Conservation (phyloP, 2,329 filamentous ascomycete species). For the Nemania abortiva region DNA sequence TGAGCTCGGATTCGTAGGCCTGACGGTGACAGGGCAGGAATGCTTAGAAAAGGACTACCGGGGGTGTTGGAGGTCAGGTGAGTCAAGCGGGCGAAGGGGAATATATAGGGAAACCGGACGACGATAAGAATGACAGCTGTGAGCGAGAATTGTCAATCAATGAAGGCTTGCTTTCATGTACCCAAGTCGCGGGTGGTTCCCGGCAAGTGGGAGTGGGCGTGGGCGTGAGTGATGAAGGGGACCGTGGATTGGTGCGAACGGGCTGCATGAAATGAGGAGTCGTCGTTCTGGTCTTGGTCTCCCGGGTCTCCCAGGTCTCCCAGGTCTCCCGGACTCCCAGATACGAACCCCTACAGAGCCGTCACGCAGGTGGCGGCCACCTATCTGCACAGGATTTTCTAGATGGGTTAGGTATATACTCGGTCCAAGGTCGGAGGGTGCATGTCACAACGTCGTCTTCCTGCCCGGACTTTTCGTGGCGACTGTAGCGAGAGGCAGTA, state of each 20-base stretch:
- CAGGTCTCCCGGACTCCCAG: conserved; percentile 1
- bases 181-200: conserved; percentile 31
- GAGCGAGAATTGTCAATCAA: conserved; percentile 28
- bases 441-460: conserved; percentile 21
- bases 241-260: conserved; percentile 36
- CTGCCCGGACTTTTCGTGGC: conserved; percentile 12
- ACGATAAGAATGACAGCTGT: conserved; percentile 27
- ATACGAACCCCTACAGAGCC: conserved; percentile 22
- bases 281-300: conserved; percentile 25
- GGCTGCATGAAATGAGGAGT: conserved; percentile 39
- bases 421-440: conserved; percentile 24
- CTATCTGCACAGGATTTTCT: not conserved
- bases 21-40: conserved; percentile 25
- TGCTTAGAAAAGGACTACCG: conserved; percentile 19
- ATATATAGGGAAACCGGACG: conserved; percentile 18
- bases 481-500: conserved; percentile 4
- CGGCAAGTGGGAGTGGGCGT: conserved; percentile 33
- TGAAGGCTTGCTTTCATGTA: conserved; percentile 22
- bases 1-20: conserved; percentile 11
- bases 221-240: conserved; percentile 26
- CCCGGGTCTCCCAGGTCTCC: too few relatives aligned
- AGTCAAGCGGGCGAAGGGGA: conserved; percentile 23
- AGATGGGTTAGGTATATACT: conserved; percentile 27
- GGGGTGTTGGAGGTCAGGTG: conserved; percentile 23
- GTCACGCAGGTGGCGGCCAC: conserved; percentile 20